These are phyloP conservation scores for Calophaca sinica DNA, from an alignment of 306 rosid genomes.

Conservation along the genomic window DNA sequence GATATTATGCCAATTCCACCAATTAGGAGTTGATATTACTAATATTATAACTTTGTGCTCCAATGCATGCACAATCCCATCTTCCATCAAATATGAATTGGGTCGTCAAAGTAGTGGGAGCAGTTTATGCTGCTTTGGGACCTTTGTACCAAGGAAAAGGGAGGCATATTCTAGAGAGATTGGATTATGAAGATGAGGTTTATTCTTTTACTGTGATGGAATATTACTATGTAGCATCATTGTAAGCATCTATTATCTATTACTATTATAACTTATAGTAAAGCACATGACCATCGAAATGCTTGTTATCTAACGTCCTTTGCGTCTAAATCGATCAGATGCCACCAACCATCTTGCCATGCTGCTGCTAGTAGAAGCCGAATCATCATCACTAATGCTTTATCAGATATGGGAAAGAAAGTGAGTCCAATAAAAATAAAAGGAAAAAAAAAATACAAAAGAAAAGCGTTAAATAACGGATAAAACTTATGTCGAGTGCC, in stretches of 20 bases:
- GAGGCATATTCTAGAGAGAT: slow-evolving; percentile 42
- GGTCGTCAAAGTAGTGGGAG: slow-evolving; percentile 1
- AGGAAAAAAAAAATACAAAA: no score
- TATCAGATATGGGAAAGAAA: not conserved
- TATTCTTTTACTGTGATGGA: slow-evolving; percentile 37
- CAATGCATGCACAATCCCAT: slow-evolving; percentile 24
- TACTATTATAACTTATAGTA: slow-evolving; percentile 28
- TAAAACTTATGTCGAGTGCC: no score
- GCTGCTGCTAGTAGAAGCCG: slow-evolving; percentile 32
- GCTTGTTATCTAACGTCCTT: slow-evolving; percentile 30
- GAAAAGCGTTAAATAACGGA: no score
- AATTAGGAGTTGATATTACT: slow-evolving; percentile 7
- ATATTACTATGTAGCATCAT: slow-evolving; percentile 39
- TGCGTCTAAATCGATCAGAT: slow-evolving; percentile 41
- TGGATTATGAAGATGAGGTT: slow-evolving; percentile 44
- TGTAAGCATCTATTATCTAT: slow-evolving; percentile 31
- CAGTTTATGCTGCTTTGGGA: not conserved
- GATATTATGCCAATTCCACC: not conserved
- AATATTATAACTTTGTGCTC: not conserved
- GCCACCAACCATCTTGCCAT: slow-evolving; percentile 37
- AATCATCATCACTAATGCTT: slow-evolving; percentile 37
- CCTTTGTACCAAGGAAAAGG: slow-evolving; percentile 33
- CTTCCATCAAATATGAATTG: slow-evolving; percentile 23
- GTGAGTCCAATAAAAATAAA: no score
- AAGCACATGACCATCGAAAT: not conserved